Conservation (phyloP, 2,329 filamentous ascomycete species). For the Didymella glomerata region DNA sequence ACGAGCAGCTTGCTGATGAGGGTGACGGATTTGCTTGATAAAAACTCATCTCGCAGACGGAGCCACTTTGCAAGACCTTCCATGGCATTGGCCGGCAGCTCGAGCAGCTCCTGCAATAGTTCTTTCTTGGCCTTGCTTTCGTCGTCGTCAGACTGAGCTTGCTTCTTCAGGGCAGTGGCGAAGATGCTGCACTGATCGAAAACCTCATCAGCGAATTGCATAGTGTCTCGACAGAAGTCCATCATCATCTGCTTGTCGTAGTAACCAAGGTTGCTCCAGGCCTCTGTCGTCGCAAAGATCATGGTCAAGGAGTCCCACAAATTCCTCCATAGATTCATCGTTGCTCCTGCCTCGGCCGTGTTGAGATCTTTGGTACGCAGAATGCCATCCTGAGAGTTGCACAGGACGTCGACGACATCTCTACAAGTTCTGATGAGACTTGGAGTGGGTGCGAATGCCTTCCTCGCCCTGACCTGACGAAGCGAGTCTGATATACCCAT, state of each 20-base stretch:
- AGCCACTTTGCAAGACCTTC: constrained; percentile 84
- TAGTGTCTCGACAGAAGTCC: constrained; percentile 91
- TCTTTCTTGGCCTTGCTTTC: constrained; percentile 45
- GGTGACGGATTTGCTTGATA: constrained; percentile 81
- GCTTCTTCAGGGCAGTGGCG: constrained; percentile 69
- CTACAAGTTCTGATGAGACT: constrained; percentile 68
- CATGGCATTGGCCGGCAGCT: constrained; percentile 70
- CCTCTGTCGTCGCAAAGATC: constrained; percentile 83
- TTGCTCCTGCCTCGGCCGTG: constrained; percentile 68
- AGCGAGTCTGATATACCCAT: constrained; percentile 65
- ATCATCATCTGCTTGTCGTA: constrained; percentile 79
- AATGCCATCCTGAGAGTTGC: constrained; percentile 68
- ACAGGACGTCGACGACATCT: constrained; percentile 70
- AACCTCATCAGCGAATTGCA: constrained; percentile 88
- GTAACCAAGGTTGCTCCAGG: constrained; percentile 76
- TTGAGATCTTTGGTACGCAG: constrained; percentile 68
- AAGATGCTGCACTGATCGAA: constrained; percentile 88
- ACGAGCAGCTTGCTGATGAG: constrained; percentile 85
- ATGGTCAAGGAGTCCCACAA: constrained; percentile 84
- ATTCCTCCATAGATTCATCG: constrained; percentile 82
- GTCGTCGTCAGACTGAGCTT: constrained; percentile 45
- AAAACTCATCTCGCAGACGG: constrained; percentile 84
- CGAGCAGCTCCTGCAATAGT: constrained; percentile 64
- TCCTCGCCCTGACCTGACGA: constrained; percentile 63
- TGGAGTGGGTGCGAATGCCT: constrained; percentile 67